phyloP scores from a whole-genome alignment of 2,329 filamentous ascomycete genomes.

The Ophiostoma sp. region DNA sequence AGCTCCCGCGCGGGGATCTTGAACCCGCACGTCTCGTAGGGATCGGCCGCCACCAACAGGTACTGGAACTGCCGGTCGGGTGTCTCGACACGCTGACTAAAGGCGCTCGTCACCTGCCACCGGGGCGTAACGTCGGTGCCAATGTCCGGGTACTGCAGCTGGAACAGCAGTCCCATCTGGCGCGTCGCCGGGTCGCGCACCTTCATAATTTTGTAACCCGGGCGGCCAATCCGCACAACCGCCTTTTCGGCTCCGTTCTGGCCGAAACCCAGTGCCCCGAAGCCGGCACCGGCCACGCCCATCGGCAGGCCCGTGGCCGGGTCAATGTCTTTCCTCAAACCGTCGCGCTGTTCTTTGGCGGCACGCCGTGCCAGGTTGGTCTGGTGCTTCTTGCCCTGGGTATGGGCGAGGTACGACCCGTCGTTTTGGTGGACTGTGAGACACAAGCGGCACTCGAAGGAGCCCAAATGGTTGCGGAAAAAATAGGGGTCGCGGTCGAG shows the following conservation, averaged over 20 bases:
- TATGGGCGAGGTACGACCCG: slow-evolving; percentile 97
- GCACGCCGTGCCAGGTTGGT: slow-evolving; percentile 95
- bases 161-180: slow-evolving; percentile 91
- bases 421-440: slow-evolving; percentile 98
- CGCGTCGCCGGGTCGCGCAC: slow-evolving; percentile 83
- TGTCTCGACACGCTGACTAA: slow-evolving; percentile 92
- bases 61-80: slow-evolving; percentile 95
- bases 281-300: slow-evolving; percentile 73
- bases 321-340: slow-evolving; percentile 67
- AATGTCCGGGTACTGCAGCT: slow-evolving; percentile 93
- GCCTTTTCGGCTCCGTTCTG: slow-evolving; percentile 64
- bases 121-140: slow-evolving; percentile 71
- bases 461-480: slow-evolving; percentile 99
- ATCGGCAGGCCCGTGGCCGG: slow-evolving; percentile 69
- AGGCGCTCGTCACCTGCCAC: slow-evolving; percentile 96
- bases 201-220: slow-evolving; percentile 98
- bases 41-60: slow-evolving; percentile 89
- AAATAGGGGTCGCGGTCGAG: slow-evolving; percentile 99
- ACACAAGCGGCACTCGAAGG: slow-evolving; percentile 95
- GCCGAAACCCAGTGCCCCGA: slow-evolving; percentile 52
- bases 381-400: slow-evolving; percentile 97
- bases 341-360: slow-evolving; percentile 92
- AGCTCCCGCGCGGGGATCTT: slow-evolving; percentile 94
- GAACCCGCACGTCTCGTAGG: slow-evolving; percentile 96
- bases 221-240: slow-evolving; percentile 89